Evolutionary conservation across 176 grass and related monocot species (phyloP).

Genomic region (Microstegium vimineum): DNA sequence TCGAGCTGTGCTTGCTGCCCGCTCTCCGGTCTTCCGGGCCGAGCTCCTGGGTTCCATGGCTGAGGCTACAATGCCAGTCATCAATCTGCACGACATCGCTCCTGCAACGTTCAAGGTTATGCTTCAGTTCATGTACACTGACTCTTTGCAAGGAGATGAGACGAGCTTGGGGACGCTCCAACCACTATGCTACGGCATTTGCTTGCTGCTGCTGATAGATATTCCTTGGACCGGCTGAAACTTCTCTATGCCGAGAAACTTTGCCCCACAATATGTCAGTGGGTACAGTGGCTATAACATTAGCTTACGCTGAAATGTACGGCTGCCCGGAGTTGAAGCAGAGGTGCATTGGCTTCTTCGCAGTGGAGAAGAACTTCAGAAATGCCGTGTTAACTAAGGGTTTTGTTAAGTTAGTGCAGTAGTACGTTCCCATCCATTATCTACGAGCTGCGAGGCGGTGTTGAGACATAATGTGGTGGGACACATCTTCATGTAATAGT

Average conservation of each 20-base stretch:
- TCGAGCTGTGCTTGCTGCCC: slow-evolving; percentile 13
- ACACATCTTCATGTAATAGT: too few relatives aligned
- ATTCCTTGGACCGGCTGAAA: slow-evolving; percentile 48
- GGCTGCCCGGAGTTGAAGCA: not conserved
- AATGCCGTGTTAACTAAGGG: too few relatives aligned
- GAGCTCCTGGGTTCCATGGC: slow-evolving; percentile 29
- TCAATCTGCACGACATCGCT: slow-evolving; percentile 8
- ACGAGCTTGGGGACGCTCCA: not conserved
- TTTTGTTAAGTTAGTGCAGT: too few relatives aligned
- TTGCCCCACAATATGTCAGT: not conserved
- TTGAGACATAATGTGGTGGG: too few relatives aligned
- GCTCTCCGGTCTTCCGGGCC: slow-evolving; percentile 19
- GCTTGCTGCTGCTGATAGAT: slow-evolving; percentile 45
- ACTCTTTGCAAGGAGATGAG: not conserved
- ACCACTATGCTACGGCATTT: not conserved
- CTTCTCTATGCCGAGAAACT: slow-evolving; percentile 25
- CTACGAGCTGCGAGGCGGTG: too few relatives aligned
- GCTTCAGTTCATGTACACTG: slow-evolving; percentile 51
- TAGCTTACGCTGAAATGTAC: not conserved
- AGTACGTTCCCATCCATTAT: too few relatives aligned
- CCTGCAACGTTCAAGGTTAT: slow-evolving; percentile 14
- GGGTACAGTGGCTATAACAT: not conserved
- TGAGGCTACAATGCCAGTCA: not conserved
- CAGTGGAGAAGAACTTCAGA: too few relatives aligned
- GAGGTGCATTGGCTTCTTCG: not conserved